Evolutionary conservation across 495 filamentous ascomycete species (phyloP), one percentile per base, ranked within the genome.

Genomic region (Sordaria brevicollis): DNA sequence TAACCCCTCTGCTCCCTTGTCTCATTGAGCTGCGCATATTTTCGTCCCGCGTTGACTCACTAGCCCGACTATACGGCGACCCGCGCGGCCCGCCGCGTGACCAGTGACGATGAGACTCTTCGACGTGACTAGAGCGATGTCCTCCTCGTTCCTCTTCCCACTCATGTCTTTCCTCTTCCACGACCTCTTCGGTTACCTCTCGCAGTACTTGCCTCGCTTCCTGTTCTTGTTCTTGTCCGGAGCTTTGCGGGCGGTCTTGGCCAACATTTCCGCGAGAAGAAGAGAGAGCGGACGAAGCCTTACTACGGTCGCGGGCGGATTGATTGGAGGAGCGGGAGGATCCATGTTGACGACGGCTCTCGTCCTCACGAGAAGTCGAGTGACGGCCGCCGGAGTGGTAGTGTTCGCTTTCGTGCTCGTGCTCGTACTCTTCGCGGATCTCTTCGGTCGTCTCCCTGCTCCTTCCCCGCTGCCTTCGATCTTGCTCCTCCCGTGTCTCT

Each of bases 381-480:
- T 11, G 11, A 57, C 1, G 25, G 3, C 49, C 49, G 3, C 25
- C 49, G 2, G 10, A 31, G 11, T 15, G 49, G 7, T 57, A 57
- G 49, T 31, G 25, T 31, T 31, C 49, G 5, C 49, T 57, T 10
- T 36, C 35, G 11, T 36, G 35, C 13, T 31, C 49, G 1, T 57
- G 49, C 49, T 57, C 25, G 0, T 31, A 57, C 21, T 57, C 49
- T 96, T 97, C 79, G 91, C 91, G 0, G 94, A 94, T 4, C 71
- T 94, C 17, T 92, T 89, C 74, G 97, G 97, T 74, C 87, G 97
- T 67, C 71, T 90, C 13, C 95, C 92, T 0, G 93, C 34, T 34
- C 37, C 10, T n/a, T 15, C 37, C 31, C 11, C 71, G 90, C 87
- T 97, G 2, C 86, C 92, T 35, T 88, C 89, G 66, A 97, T 94